Conservation (phyloP, 2,329 filamentous ascomycete genomes). For the Penicillium psychrosexuale region DNA sequence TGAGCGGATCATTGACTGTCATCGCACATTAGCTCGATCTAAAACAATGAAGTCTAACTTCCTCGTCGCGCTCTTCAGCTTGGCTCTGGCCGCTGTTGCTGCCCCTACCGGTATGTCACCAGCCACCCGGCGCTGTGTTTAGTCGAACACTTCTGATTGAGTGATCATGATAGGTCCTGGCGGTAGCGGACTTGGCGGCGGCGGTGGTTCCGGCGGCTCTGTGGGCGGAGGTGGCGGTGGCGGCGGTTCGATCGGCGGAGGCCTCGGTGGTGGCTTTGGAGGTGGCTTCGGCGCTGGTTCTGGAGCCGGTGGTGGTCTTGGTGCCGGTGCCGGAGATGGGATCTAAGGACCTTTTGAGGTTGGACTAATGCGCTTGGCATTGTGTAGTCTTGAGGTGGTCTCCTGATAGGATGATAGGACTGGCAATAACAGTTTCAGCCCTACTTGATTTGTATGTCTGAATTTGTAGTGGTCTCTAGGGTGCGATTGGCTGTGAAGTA, state of each 20-base stretch:
- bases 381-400: not conserved
- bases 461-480: not conserved
- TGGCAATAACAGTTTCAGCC: not conserved
- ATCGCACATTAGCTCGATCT: not conserved
- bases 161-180: not conserved
- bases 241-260: conserved; percentile 2
- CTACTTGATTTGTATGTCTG: not conserved
- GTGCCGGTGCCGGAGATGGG: not conserved
- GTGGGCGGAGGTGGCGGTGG: conserved; percentile 1
- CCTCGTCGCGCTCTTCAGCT: conserved; percentile 1
- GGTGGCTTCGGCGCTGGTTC: conserved; percentile 1
- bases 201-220: not conserved
- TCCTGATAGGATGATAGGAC: not conserved
- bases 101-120: not conserved
- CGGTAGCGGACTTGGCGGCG: not conserved
- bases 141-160: not conserved
- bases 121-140: too few relatives aligned
- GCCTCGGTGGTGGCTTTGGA: conserved; percentile 1
- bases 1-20: not conserved
- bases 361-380: not conserved
- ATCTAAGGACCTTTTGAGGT: not conserved
- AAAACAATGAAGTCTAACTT: conserved; percentile 4
- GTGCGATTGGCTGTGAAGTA: not conserved
- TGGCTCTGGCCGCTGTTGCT: conserved; percentile 4
- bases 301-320: not conserved